These are phyloP conservation scores for Penicillium freii DNA, from an alignment of 2,329 filamentous ascomycete genomes.

Conservation along the genomic window DNA sequence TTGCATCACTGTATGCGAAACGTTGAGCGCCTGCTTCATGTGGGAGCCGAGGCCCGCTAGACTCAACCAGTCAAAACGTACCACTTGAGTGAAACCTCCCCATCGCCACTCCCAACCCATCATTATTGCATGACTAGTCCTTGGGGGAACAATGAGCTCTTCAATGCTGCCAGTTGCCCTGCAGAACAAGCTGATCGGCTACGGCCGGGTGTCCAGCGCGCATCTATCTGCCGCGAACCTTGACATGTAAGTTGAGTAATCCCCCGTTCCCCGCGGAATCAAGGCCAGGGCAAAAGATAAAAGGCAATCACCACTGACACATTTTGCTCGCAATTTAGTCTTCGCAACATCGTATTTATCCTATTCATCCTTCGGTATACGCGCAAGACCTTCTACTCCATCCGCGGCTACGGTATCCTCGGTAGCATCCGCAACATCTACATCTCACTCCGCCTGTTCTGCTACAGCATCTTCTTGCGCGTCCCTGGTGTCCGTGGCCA, in stretches of 20 bases:
- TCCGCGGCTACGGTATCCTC: constrained; percentile 83
- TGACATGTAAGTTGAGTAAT: constrained; percentile 42
- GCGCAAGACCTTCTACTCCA: constrained; percentile 75
- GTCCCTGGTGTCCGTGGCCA: constrained; percentile 82
- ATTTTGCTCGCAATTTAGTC: constrained; percentile 46
- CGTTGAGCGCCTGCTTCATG: constrained; percentile 6
- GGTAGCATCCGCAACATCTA: constrained; percentile 77
- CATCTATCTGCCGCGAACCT: constrained; percentile 40
- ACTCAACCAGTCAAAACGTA: constrained; percentile 11
- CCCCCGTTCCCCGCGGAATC: constrained; percentile 11
- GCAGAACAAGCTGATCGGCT: constrained; percentile 46
- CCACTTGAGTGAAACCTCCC: constrained; percentile 13
- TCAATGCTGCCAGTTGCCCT: constrained; percentile 44
- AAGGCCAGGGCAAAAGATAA: neutral
- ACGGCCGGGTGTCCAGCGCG: constrained; percentile 33
- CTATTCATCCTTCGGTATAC: constrained; percentile 83
- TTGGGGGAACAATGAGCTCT: constrained; percentile 36
- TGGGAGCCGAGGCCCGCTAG: constrained; percentile 15
- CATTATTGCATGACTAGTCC: constrained; percentile 11
- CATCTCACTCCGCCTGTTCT: constrained; percentile 64
- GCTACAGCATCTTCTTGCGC: constrained; percentile 82
- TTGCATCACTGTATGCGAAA: neutral
- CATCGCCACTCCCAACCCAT: constrained; percentile 11
- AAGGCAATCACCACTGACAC: constrained; percentile 6
- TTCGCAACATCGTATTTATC: constrained; percentile 85